phyloP scores from a whole-genome alignment of 371 early-diverging fungal species.

The Mucor indicus region DNA sequence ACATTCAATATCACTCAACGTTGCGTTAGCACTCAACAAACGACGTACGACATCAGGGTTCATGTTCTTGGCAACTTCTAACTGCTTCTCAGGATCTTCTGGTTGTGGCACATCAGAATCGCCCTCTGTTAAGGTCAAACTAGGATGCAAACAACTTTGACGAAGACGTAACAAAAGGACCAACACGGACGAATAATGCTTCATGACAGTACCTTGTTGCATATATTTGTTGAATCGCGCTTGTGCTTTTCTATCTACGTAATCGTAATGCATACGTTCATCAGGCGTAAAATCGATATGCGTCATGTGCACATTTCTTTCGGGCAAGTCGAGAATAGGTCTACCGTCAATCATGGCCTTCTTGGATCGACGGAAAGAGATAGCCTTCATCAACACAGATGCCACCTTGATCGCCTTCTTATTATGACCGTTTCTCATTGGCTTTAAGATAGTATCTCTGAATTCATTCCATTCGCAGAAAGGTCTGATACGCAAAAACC shows the following conservation, averaged over 20 bases:
- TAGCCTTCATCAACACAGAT: constrained; percentile 38
- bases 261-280: constrained; percentile 64
- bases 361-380: constrained; percentile 72
- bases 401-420: constrained; percentile 35
- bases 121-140: constrained; percentile 23
- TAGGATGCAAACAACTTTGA: constrained; percentile 41
- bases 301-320: constrained; percentile 52
- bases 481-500: constrained; percentile 74
- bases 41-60: constrained; percentile 18
- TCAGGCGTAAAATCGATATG: constrained; percentile 51
- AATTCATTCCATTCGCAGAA: constrained; percentile 57
- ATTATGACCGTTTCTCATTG: constrained; percentile 24
- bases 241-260: constrained; percentile 49
- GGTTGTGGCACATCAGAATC: background rate
- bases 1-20: constrained; percentile 27
- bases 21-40: constrained; percentile 14
- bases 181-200: constrained; percentile 54
- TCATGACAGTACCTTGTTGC: constrained; percentile 52
- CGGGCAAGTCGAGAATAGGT: constrained; percentile 63
- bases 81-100: background rate
- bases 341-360: constrained; percentile 58
- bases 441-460: constrained; percentile 48
- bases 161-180: constrained; percentile 38
- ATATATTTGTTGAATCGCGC: constrained; percentile 49
- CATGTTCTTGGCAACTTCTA: constrained; percentile 14